Evolutionary conservation across 2,329 filamentous ascomycete species (phyloP).

Genomic region (Fusarium tanahbumbuense): DNA sequence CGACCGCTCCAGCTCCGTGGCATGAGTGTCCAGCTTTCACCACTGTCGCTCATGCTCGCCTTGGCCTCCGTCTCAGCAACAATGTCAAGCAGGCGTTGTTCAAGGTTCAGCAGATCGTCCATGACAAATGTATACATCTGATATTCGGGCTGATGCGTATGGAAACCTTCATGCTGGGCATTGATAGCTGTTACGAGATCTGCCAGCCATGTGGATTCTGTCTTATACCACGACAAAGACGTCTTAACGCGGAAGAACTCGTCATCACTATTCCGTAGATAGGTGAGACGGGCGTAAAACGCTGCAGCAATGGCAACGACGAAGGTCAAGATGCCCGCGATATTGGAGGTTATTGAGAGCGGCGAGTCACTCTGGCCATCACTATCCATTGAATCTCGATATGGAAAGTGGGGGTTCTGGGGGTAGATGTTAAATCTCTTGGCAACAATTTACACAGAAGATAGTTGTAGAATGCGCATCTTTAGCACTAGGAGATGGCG

Average conservation of each 20-base stretch:
- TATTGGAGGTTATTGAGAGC: slow-evolving; percentile 57
- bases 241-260: slow-evolving; percentile 62
- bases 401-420: not conserved
- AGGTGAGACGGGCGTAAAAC: slow-evolving; percentile 57
- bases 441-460: not conserved
- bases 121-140: slow-evolving; percentile 62
- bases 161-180: slow-evolving; percentile 41
- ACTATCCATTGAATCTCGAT: slow-evolving; percentile 41
- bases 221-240: slow-evolving; percentile 62
- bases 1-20: slow-evolving; percentile 54
- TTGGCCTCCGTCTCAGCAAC: slow-evolving; percentile 56
- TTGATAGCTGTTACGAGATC: slow-evolving; percentile 54
- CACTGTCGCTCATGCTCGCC: slow-evolving; percentile 37
- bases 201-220: slow-evolving; percentile 59
- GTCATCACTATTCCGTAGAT: slow-evolving; percentile 58
- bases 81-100: slow-evolving; percentile 59
- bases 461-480: not conserved
- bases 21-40: slow-evolving; percentile 52
- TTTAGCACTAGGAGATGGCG: not conserved
- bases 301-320: slow-evolving; percentile 59
- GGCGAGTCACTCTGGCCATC: slow-evolving; percentile 54
- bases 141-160: slow-evolving; percentile 51
- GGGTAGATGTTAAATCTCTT: not conserved
- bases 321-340: slow-evolving; percentile 61
- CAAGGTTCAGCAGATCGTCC: slow-evolving; percentile 58